phyloP scores from a whole-genome alignment of 768 basidiomycete species.

The Tulasnella sp. region DNA sequence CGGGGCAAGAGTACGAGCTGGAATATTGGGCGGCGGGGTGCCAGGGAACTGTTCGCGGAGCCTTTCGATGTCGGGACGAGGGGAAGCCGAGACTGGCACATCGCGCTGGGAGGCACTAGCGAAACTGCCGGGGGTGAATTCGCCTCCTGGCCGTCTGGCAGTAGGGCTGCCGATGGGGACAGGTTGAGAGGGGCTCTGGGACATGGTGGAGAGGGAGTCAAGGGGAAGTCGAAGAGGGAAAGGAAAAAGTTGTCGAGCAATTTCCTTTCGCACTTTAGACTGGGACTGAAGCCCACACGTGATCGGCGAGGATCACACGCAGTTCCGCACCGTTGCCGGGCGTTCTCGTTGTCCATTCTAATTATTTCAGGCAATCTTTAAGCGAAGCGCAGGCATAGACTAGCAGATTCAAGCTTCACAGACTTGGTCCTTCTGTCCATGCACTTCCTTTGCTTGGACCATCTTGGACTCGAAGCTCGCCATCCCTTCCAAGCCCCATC shows the following conservation, averaged over 20 bases:
- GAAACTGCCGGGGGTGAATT: not conserved
- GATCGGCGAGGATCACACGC: conserved; percentile 7
- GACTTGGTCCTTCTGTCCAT: not conserved
- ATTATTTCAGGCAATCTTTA: not conserved
- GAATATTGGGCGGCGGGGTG: conserved; percentile 28
- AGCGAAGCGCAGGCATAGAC: not conserved
- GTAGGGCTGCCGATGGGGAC: conserved; percentile 32
- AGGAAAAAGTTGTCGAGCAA: conserved; percentile 6
- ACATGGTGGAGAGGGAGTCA: conserved; percentile 14
- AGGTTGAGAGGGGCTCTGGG: conserved; percentile 31
- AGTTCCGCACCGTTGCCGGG: not conserved
- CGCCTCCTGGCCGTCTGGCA: conserved; percentile 13
- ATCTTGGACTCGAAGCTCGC: conserved; percentile 72
- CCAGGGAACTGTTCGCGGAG: conserved; percentile 21
- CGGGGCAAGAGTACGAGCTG: conserved; percentile 18
- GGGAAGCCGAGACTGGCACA: conserved; percentile 18
- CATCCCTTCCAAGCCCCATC: conserved; percentile 93
- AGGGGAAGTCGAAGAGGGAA: not conserved
- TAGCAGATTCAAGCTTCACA: not conserved
- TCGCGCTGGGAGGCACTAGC: conserved; percentile 18
- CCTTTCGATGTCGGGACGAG: conserved; percentile 25
- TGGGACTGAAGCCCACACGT: conserved; percentile 5
- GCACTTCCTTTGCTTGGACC: conserved; percentile 30
- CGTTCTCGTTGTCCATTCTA: not conserved
- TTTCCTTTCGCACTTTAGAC: conserved; percentile 13